Conservation (phyloP, 805 yeast genomes). For the Kregervanrija delftensis region DNA sequence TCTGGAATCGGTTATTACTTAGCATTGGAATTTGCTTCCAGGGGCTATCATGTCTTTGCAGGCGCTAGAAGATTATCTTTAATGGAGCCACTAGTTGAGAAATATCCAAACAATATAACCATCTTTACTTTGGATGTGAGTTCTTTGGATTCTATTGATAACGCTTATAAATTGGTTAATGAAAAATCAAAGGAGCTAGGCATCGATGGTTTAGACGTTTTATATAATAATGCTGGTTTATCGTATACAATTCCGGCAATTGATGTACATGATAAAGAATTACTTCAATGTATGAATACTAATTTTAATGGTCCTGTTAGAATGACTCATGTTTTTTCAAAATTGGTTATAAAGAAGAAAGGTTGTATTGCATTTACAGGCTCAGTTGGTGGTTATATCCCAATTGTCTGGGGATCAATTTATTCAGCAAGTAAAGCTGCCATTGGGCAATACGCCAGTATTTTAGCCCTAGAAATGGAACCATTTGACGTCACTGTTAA, state of each 20-base stretch:
- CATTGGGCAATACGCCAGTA: conserved; percentile 62
- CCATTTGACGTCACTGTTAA: conserved; percentile 68
- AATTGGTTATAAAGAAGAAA: conserved; percentile 43
- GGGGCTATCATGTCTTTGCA: conserved; percentile 55
- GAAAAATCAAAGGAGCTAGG: conserved; percentile 9
- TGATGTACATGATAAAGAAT: conserved; percentile 48
- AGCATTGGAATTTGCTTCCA: conserved; percentile 35
- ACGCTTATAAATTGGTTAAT: conserved; percentile 36
- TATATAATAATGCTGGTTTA: conserved; percentile 60
- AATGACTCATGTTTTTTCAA: conserved; percentile 47
- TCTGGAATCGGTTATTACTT: conserved; percentile 51
- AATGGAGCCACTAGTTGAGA: conserved; percentile 42
- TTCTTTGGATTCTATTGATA: conserved; percentile 37
- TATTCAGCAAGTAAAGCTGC: conserved; percentile 73
- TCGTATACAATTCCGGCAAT: conserved; percentile 64
- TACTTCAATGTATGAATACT: conserved; percentile 49
- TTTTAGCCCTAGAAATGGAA: conserved; percentile 57
- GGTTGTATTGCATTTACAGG: conserved; percentile 74
- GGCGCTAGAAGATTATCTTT: conserved; percentile 63
- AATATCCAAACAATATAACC: conserved; percentile 32
- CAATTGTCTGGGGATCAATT: conserved; percentile 64
- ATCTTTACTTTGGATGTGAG: conserved; percentile 55
- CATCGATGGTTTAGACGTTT: conserved; percentile 41
- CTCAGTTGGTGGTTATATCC: conserved; percentile 55
- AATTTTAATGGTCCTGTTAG: conserved; percentile 69